Percentiles rank a stretch among this genome's conserved stretches.
phyloP scores from a whole-genome alignment of 2,329 filamentous ascomycete species.

The Xylariaceae sp. region DNA sequence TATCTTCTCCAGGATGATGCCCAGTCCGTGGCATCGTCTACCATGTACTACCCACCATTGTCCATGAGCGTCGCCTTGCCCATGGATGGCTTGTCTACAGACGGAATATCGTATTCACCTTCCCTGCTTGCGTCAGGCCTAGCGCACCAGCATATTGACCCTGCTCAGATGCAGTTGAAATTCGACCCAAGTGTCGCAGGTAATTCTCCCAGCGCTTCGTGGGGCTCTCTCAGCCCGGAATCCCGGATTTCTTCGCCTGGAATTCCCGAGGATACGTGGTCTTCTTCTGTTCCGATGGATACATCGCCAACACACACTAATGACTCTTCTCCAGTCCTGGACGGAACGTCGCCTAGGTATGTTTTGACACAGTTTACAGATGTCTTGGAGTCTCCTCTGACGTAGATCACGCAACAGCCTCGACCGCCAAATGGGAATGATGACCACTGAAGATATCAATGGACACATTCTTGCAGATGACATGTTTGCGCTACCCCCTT shows the following conservation, averaged over 20 bases:
- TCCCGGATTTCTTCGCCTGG: constrained; percentile 60
- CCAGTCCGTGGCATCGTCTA: constrained; percentile 51
- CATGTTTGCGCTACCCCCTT: constrained; percentile 48
- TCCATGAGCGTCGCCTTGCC: constrained; percentile 42
- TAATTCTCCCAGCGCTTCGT: constrained; percentile 60
- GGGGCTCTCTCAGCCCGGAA: constrained; percentile 58
- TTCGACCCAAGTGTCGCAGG: constrained; percentile 57
- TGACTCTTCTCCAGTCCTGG: constrained; percentile 57
- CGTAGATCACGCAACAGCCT: constrained; percentile 43
- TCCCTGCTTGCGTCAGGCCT: constrained; percentile 52
- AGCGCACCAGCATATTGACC: constrained; percentile 61
- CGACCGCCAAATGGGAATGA: constrained; percentile 49
- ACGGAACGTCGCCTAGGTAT: constrained; percentile 62
- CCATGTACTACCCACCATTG: constrained; percentile 59
- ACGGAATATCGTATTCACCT: constrained; percentile 52
- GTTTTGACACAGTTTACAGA: constrained; percentile 41
- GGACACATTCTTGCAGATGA: constrained; percentile 46
- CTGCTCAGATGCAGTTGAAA: constrained; percentile 61
- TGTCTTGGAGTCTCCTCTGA: constrained; percentile 40
- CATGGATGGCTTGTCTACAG: constrained; percentile 52
- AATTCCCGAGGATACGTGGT: constrained; percentile 57
- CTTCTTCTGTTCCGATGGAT: constrained; percentile 43
- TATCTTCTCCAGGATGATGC: constrained; percentile 60
- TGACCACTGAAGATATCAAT: constrained; percentile 48
- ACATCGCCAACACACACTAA: constrained; percentile 54